Base-by-base conservation (phyloP, 1,284 basidiomycete species). In the Malassezia globosa region DNA sequence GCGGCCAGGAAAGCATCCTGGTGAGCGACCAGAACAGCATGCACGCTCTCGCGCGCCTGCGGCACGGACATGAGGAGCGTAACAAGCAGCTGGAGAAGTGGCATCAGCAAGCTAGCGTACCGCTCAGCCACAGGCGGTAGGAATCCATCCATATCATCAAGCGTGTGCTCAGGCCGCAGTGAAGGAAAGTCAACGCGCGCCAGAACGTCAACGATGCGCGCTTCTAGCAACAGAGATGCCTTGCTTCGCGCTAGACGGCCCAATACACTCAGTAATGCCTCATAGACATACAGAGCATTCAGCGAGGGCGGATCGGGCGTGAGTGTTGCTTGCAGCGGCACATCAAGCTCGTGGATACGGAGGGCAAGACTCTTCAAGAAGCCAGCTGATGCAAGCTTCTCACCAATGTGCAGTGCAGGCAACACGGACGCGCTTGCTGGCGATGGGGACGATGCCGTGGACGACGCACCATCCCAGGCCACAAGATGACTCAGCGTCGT, bases 271-370 rank as follows among this genome's bases (percentile, higher is more conserved):
- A 94, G 82, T 73, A 90, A 89, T 13, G 89, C 81, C 72, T 96
- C 92, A 65, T 92, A 96, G 13, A 96, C 86, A 73, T 94, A 96
- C 38, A 92, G 77, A 0, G 87, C 78, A 64, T 95, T 92, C 18
- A 97, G 75, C 55, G 87, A 85, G 85, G 87, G 84, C 42, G 89
- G 87, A 72, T 95, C 88, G 10, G 87, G 84, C 61, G 82, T 82
- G 8, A 96, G 77, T 14, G 89, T 82, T 19, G 80, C 79, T 64
- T 85, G 82, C 53, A 97, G 72, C n/a, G 81, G 78, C 31, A 75
- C 62, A 73, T 96, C 90, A 3, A 81, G 78, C 65, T 90, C 87
- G 70, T 87, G 87, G 56, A 95, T 72, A 14, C 83, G 82, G 36
- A 80, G 78, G 16, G 90, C 83, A 57, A 96, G 89, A 59, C 84